phyloP scores from a whole-genome alignment of 768 basidiomycete genomes.

The Xerocomellus chrysenteron region DNA sequence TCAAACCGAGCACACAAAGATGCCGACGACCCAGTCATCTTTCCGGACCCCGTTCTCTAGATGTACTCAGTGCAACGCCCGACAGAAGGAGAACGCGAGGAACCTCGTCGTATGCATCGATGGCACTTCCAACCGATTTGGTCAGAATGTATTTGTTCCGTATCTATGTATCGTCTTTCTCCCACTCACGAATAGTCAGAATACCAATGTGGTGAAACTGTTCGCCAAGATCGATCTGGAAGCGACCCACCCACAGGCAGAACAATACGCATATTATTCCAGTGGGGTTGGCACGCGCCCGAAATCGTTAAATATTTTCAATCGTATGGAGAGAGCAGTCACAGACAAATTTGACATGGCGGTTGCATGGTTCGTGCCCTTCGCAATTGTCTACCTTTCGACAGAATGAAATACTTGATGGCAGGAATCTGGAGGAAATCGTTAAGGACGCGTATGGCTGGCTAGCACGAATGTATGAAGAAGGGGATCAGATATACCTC shows the following conservation, averaged over 20 bases:
- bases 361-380: conserved; percentile 35
- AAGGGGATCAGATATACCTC: conserved; percentile 20
- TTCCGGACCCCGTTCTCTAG: background rate
- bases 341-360: conserved; percentile 36
- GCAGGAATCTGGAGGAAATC: conserved; percentile 36
- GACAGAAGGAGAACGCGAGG: conserved; percentile 11
- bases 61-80: conserved; percentile 14
- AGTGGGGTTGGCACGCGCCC: conserved; percentile 40
- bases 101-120: conserved; percentile 28
- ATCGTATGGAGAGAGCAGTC: conserved; percentile 14
- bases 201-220: conserved; percentile 40
- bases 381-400: background rate
- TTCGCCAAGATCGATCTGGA: conserved; percentile 30
- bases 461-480: conserved; percentile 29
- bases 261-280: conserved; percentile 37
- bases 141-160: conserved; percentile 12
- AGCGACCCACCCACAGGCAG: background rate
- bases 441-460: conserved; percentile 34
- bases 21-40: background rate
- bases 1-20: background rate
- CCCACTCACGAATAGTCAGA: conserved; percentile 25
- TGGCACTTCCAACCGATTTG: conserved; percentile 25
- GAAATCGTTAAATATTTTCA: conserved; percentile 25
- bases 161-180: background rate
- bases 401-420: background rate